Conservation (phyloP, 1,284 basidiomycete species). For the Coniferiporia sulphurascens region DNA sequence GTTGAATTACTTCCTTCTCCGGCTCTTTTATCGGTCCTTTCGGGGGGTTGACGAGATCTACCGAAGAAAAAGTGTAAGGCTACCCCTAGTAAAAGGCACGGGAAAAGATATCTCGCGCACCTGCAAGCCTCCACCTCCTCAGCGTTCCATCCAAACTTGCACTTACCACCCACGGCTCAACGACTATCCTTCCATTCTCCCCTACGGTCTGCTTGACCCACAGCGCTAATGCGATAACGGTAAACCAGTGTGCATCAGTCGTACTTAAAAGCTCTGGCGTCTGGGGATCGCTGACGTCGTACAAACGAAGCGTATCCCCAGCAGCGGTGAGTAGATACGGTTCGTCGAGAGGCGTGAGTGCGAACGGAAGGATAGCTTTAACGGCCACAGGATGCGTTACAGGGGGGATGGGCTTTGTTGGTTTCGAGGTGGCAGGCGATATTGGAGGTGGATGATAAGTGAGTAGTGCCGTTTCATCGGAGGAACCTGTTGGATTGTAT, state of each 20-base stretch:
- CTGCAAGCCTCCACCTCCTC: conserved; percentile 72
- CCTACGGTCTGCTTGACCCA: conserved; percentile 56
- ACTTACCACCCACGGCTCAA: conserved; percentile 77
- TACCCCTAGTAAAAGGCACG: neutral
- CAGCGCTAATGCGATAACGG: conserved; percentile 67
- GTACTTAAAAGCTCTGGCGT: conserved; percentile 59
- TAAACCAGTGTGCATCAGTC: conserved; percentile 83
- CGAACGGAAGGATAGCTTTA: conserved; percentile 47
- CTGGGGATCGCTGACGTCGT: conserved; percentile 58
- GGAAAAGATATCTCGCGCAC: conserved; percentile 36
- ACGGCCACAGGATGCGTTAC: conserved; percentile 17
- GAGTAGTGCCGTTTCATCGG: conserved; percentile 79
- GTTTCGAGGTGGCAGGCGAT: neutral
- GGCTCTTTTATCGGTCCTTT: conserved; percentile 23
- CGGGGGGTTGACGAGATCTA: conserved; percentile 48
- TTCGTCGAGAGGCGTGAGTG: conserved; percentile 61
- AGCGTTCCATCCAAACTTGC: conserved; percentile 83
- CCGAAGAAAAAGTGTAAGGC: neutral
- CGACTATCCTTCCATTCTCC: conserved; percentile 38
- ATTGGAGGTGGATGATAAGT: conserved; percentile 33
- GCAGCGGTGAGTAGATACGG: conserved; percentile 75
- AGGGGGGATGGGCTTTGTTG: conserved; percentile 5
- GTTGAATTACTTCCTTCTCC: conserved; percentile 19
- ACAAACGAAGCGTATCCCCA: conserved; percentile 76
- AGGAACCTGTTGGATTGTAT: conserved; percentile 54